These are phyloP conservation scores for Sporobolomyces roseus DNA, from an alignment of 768 basidiomycete species.

Conservation along the genomic window DNA sequence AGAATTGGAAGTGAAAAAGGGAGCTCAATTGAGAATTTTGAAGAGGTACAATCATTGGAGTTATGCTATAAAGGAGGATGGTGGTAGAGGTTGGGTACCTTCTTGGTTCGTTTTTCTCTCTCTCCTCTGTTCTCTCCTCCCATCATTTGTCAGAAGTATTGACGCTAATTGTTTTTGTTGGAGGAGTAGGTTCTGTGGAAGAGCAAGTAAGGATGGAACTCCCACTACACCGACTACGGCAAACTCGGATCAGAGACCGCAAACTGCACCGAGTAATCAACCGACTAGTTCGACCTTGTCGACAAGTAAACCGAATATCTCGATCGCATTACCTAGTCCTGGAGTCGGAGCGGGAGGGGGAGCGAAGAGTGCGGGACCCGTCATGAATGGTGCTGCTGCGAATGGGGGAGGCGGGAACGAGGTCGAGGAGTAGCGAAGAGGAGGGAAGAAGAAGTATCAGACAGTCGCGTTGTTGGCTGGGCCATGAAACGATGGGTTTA, in stretches of 20 bases:
- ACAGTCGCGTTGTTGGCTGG: no score
- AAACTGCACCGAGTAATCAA: not conserved
- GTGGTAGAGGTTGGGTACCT: constrained; percentile 96
- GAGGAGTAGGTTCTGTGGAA: constrained; percentile 39
- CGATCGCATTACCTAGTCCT: constrained; percentile 7
- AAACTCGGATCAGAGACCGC: not conserved
- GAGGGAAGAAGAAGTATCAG: no score
- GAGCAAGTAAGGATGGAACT: constrained; percentile 25
- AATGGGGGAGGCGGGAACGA: not conserved
- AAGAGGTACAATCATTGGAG: constrained; percentile 93
- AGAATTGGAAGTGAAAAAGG: constrained; percentile 82
- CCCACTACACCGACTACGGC: constrained; percentile 12
- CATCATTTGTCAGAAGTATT: not conserved
- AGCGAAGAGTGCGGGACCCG: constrained; percentile 13
- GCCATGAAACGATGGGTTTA: no score
- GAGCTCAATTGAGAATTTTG: constrained; percentile 84
- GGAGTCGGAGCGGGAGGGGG: not conserved
- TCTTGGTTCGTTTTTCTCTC: constrained; percentile 62
- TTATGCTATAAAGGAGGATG: constrained; percentile 81
- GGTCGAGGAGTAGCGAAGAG: no score
- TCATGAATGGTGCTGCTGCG: not conserved
- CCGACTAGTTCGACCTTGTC: not conserved
- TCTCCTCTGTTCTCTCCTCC: not conserved
- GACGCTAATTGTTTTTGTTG: not conserved
- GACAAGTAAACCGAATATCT: constrained; percentile 1